These are phyloP conservation scores for Globisporangium canariense DNA, from an alignment of 352 stramenopile genomes.

Conservation along the genomic window DNA sequence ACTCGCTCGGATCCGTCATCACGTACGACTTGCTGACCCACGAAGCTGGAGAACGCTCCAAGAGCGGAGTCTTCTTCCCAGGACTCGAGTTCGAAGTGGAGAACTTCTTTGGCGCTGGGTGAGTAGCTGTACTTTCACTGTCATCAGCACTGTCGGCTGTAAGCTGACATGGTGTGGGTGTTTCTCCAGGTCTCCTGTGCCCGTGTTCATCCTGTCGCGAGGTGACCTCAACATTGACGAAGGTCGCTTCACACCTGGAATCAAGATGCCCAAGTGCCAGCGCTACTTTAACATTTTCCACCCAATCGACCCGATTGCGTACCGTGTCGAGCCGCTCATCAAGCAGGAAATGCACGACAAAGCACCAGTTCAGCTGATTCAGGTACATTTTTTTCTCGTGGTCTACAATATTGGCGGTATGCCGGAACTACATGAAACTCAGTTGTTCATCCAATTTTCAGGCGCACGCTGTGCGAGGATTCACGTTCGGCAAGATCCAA, in stretches of 20 bases:
- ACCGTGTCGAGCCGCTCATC: conserved; percentile 88
- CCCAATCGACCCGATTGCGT: conserved; percentile 90
- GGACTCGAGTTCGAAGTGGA: conserved; percentile 84
- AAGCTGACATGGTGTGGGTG: not conserved
- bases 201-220: conserved; percentile 79
- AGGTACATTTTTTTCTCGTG: conserved; percentile 27
- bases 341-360: conserved; percentile 88
- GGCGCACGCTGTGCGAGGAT: conserved; percentile 57
- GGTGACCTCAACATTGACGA: conserved; percentile 77
- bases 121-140: conserved; percentile 9
- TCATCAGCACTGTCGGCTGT: not conserved
- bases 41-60: conserved; percentile 48
- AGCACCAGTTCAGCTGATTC: conserved; percentile 74
- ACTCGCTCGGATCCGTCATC: conserved; percentile 90
- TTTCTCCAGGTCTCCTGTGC: conserved; percentile 60
- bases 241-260: conserved; percentile 70
- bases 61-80: conserved; percentile 70
- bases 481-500: conserved; percentile 75
- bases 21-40: conserved; percentile 91
- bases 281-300: conserved; percentile 92
- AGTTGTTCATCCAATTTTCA: conserved; percentile 11
- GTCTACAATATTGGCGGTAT: no score
- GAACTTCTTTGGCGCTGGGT: conserved; percentile 86
- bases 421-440: not conserved
- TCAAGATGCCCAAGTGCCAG: conserved; percentile 74